Evolutionary conservation across 169 alveolate species (phyloP), one percentile per base, ranked within the genome.

Genomic region (Babesia caballi): DNA sequence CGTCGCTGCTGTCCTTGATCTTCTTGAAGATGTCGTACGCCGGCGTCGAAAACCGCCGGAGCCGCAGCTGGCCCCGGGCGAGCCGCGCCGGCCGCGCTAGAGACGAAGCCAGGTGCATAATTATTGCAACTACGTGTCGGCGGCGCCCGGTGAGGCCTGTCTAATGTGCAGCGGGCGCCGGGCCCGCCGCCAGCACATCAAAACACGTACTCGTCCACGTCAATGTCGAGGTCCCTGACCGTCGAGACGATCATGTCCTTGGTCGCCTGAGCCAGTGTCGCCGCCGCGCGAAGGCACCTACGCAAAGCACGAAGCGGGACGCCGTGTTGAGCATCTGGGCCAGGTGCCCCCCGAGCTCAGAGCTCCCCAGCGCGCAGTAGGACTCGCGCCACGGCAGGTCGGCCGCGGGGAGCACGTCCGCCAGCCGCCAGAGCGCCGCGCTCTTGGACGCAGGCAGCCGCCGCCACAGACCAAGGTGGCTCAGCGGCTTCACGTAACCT

Each of bases 21-120:
- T 67, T 77, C 54, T 77, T 77, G 59, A 77, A 77, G 54, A 77
- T 66, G 57, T 77, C 85, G 57, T 60, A 77, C 36, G 78, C 28
- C 2, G 69, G 60, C 44, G 73, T 46, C 42, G 73, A 30, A 30
- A 63, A 63, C 27, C 61, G 60, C 2, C 73, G 73, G 21, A 19
- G 19, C 3, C 33, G 69, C 41, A 41, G 33, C 1, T 14, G 15
- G 1, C 7, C 40, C 9, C 44, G 61, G 9, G 44, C 61, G 2
- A 11, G 44, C 4, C 12, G 61, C 50, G 60, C 73, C 17, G 49
- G 23, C 25, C 25, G 60, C n/a, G 60, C 42, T 44, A 44, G 7
- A n/a, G 27, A 0, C 2, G 63, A 0, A 32, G n/a, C 4, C 25
- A 63, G 27, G 61, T 49, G 60, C 73, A 63, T 63, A 33, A 25